A percentile compares a stretch with the other conserved stretches of the same genome.
These are phyloP conservation scores for Coemansia pectinata DNA, from an alignment of 192 early-diverging fungal genomes.

Conservation along the genomic window DNA sequence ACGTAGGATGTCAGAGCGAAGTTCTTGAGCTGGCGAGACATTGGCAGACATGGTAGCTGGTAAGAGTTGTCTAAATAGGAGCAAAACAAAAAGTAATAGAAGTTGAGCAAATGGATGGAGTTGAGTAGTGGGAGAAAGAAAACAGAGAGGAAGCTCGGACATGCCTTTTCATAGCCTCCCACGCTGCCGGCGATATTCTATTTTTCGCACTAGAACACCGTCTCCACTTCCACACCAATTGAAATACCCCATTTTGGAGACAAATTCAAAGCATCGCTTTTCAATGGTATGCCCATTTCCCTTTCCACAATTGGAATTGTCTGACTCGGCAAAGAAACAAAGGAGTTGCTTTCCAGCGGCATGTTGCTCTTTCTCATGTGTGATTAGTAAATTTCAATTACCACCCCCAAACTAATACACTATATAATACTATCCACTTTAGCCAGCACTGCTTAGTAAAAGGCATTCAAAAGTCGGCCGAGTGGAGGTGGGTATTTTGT, in stretches of 20 bases:
- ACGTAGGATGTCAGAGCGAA: neutral
- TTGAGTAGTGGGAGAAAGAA: neutral
- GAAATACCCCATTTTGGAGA: too few species aligned
- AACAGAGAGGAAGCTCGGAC: neutral
- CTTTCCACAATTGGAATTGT: too few species aligned
- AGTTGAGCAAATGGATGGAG: neutral
- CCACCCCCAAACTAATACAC: too few species aligned
- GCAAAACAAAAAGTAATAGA: neutral
- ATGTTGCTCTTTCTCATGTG: too few species aligned
- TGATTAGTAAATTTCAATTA: too few species aligned
- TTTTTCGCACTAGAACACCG: neutral
- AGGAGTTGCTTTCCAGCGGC: too few species aligned
- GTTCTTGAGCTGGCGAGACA: neutral
- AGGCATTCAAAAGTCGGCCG: neutral
- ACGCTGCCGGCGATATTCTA: neutral
- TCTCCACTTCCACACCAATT: neutral
- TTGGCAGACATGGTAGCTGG: neutral
- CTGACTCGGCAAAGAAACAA: too few species aligned
- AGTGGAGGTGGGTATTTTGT: neutral
- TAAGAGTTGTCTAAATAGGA: neutral
- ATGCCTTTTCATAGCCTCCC: neutral
- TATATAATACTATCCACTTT: too few species aligned
- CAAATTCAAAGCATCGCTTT: too few species aligned
- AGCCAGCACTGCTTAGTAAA: neutral
- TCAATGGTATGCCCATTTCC: too few species aligned